Evolutionary conservation across 2,329 filamentous ascomycete species (phyloP).

Genomic region (Fusarium vanettenii): DNA sequence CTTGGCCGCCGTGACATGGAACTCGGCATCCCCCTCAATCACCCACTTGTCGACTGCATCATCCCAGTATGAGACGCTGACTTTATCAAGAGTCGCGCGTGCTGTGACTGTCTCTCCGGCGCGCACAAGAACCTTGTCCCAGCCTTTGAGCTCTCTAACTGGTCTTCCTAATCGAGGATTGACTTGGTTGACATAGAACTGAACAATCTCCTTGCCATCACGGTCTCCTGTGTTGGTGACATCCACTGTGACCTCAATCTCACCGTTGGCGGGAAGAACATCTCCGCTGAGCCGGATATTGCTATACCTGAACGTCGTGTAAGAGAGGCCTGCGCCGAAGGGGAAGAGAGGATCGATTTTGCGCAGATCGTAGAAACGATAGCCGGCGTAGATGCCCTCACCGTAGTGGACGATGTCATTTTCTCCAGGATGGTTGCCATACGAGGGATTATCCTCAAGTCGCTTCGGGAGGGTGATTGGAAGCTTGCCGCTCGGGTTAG

Average conservation of each 20-base stretch:
- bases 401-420: slow-evolving; percentile 73
- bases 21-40: slow-evolving; percentile 19
- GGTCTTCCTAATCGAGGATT: slow-evolving; percentile 9
- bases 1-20: slow-evolving; percentile 19
- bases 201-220: slow-evolving; percentile 25
- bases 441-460: slow-evolving; percentile 75
- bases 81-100: slow-evolving; percentile 14
- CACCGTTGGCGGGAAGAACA: background rate
- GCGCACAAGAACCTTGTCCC: slow-evolving; percentile 18
- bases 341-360: slow-evolving; percentile 56
- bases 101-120: slow-evolving; percentile 19
- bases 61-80: slow-evolving; percentile 31
- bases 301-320: slow-evolving; percentile 51
- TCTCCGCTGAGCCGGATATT: slow-evolving; percentile 15
- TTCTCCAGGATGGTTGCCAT: slow-evolving; percentile 73
- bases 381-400: slow-evolving; percentile 79
- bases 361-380: slow-evolving; percentile 73
- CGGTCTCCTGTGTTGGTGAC: slow-evolving; percentile 21
- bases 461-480: slow-evolving; percentile 72
- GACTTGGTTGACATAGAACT: slow-evolving; percentile 24
- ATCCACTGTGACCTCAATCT: slow-evolving; percentile 19
- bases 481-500: slow-evolving; percentile 63
- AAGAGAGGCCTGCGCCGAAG: slow-evolving; percentile 26
- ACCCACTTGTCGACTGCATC: slow-evolving; percentile 24
- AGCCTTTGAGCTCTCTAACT: slow-evolving; percentile 26